A percentile compares a stretch with the other conserved stretches of the same genome.
Conservation (phyloP, 2,329 filamentous ascomycete genomes). For the Lanzia echinophila region DNA sequence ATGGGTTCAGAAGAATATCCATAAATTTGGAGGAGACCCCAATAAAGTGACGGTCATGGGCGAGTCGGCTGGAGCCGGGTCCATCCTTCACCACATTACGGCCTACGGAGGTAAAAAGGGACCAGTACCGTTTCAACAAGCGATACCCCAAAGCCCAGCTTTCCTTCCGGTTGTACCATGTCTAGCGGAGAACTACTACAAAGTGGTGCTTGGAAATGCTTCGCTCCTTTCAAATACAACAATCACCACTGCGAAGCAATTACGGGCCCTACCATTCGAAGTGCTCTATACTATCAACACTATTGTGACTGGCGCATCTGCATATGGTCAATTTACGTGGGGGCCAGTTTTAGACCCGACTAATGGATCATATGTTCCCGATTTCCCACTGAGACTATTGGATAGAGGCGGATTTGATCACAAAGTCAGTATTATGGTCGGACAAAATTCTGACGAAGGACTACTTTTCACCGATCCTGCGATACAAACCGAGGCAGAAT, state of each 20-base stretch:
- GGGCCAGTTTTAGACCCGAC: conserved; percentile 30
- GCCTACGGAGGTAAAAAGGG: conserved; percentile 37
- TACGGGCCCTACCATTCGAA: background rate
- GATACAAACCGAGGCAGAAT: conserved; percentile 14
- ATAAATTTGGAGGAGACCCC: conserved; percentile 48
- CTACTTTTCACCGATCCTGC: conserved; percentile 24
- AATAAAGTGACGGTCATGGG: conserved; percentile 44
- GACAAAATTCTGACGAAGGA: conserved; percentile 39
- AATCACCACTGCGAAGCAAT: background rate
- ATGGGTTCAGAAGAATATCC: conserved; percentile 49
- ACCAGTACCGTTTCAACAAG: conserved; percentile 36
- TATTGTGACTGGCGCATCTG: background rate
- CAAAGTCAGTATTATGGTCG: conserved; percentile 38
- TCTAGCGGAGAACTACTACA: background rate
- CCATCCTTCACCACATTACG: conserved; percentile 49
- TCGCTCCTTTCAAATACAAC: background rate
- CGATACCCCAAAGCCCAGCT: conserved; percentile 27
- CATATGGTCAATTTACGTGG: conserved; percentile 37
- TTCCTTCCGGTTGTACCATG: conserved; percentile 9
- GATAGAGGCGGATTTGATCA: conserved; percentile 38
- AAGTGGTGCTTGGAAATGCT: background rate
- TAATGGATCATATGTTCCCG: conserved; percentile 42
- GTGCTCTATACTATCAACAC: background rate
- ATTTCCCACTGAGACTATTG: conserved; percentile 38
- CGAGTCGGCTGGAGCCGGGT: conserved; percentile 45